Evolutionary conservation across 2,329 filamentous ascomycete genomes (phyloP).

Genomic region (Diaporthe citri): DNA sequence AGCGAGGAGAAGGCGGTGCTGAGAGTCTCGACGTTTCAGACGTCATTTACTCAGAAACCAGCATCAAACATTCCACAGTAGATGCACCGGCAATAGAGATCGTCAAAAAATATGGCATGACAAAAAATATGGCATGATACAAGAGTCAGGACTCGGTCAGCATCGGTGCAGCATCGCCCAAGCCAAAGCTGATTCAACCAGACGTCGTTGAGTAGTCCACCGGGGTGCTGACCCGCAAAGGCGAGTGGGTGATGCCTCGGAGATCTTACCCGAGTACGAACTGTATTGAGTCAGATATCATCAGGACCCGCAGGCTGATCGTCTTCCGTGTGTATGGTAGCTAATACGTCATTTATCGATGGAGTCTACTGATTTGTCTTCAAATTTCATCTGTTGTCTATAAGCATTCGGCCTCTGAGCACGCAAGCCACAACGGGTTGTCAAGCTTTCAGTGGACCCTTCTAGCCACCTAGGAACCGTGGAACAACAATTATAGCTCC

Average conservation of each 20-base stretch:
- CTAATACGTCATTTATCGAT: neutral
- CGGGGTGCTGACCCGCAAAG: neutral
- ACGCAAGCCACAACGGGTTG: neutral
- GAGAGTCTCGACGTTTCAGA: neutral
- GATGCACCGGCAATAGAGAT: neutral
- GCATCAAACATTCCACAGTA: neutral
- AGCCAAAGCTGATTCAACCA: neutral
- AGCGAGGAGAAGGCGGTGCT: neutral
- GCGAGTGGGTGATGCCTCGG: neutral
- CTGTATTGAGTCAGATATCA: neutral
- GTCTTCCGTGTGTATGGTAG: neutral
- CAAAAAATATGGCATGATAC: neutral
- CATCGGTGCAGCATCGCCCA: neutral
- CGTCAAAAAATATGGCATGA: neutral
- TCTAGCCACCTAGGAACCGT: neutral
- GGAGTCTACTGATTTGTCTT: neutral
- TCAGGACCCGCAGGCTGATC: neutral
- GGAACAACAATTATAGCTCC: neutral
- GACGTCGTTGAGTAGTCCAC: neutral
- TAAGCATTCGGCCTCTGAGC: neutral
- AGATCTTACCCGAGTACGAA: neutral
- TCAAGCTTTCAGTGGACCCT: neutral
- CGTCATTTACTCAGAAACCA: neutral
- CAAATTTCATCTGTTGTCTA: neutral
- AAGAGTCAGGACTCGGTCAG: conserved; percentile 7